Base-by-base conservation (phyloP, 2,329 filamentous ascomycete species). In the Alternaria incomplexa region DNA sequence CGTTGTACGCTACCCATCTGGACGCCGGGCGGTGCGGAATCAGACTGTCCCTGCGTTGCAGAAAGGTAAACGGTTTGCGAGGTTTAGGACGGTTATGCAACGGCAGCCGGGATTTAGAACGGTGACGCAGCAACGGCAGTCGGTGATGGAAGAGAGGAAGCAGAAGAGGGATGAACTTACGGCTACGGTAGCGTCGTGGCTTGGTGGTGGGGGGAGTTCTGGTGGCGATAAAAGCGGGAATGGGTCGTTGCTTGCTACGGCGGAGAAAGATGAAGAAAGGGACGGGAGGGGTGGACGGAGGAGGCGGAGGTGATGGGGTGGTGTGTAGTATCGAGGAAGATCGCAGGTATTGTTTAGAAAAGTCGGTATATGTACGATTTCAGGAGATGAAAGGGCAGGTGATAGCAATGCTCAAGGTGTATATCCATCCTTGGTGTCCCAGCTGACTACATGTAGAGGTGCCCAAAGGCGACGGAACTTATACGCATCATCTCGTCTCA, bases 121-220 rank as follows among this genome's bases (percentile, higher is more conserved):
- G 4, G 13, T 13, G 20, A 30, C 5, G 4, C 15, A 17, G 11
- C 15, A 17, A 6, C 6, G 12, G 36, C 20, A 46, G 36, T 26
- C 12, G 23, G 28, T 15, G 10, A 6, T 15, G 5, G 15, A n/a
- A 28, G 59, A 58, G 54, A 51, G 20, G 20, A 40, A 25, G 6
- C 30, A 15, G 28, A 52, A 59, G 26, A 51, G 20, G 10, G 10
- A 22, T 13, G 30, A 32, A 5, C 43, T 62, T 25, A 40, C 44
- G 2, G 5, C 25, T 17, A 59, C 44, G 25, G 60, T 62, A n/a
- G n/a, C n/a, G n/a, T n/a, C n/a, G n/a, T 62, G 60, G 60, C 60
- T 62, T 25, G n/a, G 30, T 50, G 50, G 28, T 1, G 30, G 32
- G 9, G 48, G n/a, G 12, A 4, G 12, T 28, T 7, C 20, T 44